These are phyloP conservation scores for Ophiostoma sp. DNA, from an alignment of 2,329 filamentous ascomycete species.

Conservation along the genomic window DNA sequence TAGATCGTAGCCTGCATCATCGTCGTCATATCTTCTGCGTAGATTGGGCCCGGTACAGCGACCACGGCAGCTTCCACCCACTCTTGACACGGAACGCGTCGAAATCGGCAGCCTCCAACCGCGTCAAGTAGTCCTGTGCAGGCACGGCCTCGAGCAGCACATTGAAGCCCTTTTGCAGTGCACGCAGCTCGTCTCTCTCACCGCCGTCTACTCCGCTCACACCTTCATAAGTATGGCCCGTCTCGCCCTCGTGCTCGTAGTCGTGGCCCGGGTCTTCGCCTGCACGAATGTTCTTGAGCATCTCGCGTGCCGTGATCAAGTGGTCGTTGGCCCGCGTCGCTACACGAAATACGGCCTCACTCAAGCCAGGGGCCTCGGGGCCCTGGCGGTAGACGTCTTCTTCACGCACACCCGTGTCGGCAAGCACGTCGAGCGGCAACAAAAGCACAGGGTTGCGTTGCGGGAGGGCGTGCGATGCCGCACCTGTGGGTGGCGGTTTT, in stretches of 20 bases:
- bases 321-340: constrained; percentile 95
- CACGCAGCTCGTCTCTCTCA: constrained; percentile 48
- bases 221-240: constrained; percentile 56
- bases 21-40: constrained; percentile 47
- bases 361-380: constrained; percentile 73
- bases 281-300: constrained; percentile 76
- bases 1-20: background rate
- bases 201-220: constrained; percentile 20
- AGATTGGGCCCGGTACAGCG: constrained; percentile 57
- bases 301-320: constrained; percentile 87
- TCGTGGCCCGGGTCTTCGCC: constrained; percentile 78
- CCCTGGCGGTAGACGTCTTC: constrained; percentile 86
- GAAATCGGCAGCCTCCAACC: constrained; percentile 78
- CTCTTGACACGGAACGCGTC: constrained; percentile 70
- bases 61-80: constrained; percentile 85
- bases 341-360: constrained; percentile 87
- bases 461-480: constrained; percentile 43
- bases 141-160: constrained; percentile 79
- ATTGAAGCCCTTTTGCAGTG: constrained; percentile 64
- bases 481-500: constrained; percentile 49
- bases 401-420: constrained; percentile 74
- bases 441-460: constrained; percentile 59
- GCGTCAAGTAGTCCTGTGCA: constrained; percentile 74
- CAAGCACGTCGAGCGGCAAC: constrained; percentile 87
- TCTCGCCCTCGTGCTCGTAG: constrained; percentile 83